Conservation (phyloP, 352 stramenopile species). For the Globisporangium barbulae region DNA sequence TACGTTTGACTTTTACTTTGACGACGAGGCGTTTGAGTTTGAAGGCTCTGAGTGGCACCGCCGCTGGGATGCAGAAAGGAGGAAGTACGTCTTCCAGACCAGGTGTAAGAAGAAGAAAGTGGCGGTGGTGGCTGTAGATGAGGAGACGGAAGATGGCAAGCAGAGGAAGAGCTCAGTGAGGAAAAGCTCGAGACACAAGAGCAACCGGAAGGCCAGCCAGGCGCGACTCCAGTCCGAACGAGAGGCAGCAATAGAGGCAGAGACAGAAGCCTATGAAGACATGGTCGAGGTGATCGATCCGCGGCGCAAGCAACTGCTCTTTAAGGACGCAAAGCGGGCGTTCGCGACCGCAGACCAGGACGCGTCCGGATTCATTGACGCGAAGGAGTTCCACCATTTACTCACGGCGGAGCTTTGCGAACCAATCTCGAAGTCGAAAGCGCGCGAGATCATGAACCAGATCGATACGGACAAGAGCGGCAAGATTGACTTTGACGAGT, state of each 20-base stretch:
- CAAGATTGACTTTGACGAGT: conserved; percentile 47
- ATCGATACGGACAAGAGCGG: conserved; percentile 37
- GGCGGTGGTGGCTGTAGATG: no score
- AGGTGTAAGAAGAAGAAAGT: conserved; percentile 13
- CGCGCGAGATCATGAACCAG: conserved; percentile 28
- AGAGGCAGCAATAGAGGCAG: background rate
- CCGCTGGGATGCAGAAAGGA: conserved; percentile 25
- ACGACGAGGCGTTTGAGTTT: conserved; percentile 43
- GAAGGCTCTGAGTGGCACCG: conserved; percentile 34
- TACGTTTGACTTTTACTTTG: conserved; percentile 59
- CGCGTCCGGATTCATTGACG: conserved; percentile 34
- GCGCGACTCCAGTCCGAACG: background rate
- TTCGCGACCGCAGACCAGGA: conserved; percentile 36
- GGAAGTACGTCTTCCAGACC: conserved; percentile 37
- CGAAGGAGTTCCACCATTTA: conserved; percentile 32
- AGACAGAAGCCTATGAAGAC: conserved; percentile 28
- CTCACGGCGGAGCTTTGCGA: conserved; percentile 37
- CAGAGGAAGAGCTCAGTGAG: conserved; percentile 6
- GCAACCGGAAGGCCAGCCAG: conserved; percentile 3
- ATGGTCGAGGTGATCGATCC: conserved; percentile 39
- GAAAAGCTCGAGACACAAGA: conserved; percentile 9
- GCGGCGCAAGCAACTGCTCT: conserved; percentile 31
- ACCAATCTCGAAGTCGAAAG: conserved; percentile 29
- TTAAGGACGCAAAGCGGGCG: conserved; percentile 25
- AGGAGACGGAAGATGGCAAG: background rate